Evolutionary conservation across 1,139 yeast species (phyloP).

Genomic region (Yamadazyma pseudoaaseri): DNA sequence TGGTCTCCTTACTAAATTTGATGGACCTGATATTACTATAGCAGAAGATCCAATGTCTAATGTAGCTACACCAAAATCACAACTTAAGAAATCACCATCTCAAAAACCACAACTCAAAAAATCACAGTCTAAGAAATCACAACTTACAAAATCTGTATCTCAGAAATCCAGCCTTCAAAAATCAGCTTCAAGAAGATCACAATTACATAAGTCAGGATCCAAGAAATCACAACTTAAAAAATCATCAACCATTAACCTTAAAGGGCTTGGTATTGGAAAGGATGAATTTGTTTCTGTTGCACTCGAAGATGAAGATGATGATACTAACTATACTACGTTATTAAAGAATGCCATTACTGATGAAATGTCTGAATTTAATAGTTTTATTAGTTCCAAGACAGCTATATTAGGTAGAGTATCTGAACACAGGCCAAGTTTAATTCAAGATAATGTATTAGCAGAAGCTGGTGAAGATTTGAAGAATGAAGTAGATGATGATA

Average conservation of each 20-base stretch:
- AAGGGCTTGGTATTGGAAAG: constrained; percentile 33
- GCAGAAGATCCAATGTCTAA: neutral
- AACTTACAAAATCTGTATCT: constrained; percentile 5
- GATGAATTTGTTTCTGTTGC: constrained; percentile 24
- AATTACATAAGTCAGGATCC: constrained; percentile 1
- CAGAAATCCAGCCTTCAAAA: constrained; percentile 2
- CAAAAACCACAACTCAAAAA: constrained; percentile 1
- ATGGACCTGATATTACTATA: constrained; percentile 15
- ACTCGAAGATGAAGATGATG: constrained; percentile 21
- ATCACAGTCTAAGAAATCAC: constrained; percentile 4
- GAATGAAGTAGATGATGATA: neutral
- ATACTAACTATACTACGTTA: constrained; percentile 15
- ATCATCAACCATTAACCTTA: constrained; percentile 24
- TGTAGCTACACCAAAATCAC: constrained; percentile 25
- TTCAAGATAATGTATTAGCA: constrained; percentile 3
- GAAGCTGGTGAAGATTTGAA: constrained; percentile 1
- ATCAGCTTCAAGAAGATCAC: constrained; percentile 5
- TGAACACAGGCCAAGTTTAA: constrained; percentile 13
- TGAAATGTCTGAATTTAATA: constrained; percentile 11
- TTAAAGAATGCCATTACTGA: constrained; percentile 15
- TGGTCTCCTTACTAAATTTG: constrained; percentile 29
- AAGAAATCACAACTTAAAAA: constrained; percentile 18
- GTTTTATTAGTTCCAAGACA: constrained; percentile 28
- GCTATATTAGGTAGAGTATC: constrained; percentile 31
- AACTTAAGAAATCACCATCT: constrained; percentile 17